Base-by-base conservation (phyloP, 768 basidiomycete species). In the Agrocybe pediades region DNA sequence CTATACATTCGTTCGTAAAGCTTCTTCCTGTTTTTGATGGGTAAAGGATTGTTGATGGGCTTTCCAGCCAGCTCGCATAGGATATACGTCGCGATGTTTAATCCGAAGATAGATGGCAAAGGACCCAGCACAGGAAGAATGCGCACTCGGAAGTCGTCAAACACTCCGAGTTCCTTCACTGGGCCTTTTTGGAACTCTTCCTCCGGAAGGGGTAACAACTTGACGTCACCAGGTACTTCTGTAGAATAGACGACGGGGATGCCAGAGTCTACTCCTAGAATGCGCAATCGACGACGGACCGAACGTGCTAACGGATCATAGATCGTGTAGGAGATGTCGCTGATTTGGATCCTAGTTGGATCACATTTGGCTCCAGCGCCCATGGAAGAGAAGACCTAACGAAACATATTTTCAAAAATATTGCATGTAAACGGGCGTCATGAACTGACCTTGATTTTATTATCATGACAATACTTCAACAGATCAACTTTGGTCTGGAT, bases 401-500 rank as follows among this genome's bases (percentile, higher is more conserved):
- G 62, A 46, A 85, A 11, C 19, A 25, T 13, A 16, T 36, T 52
- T n/a, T 40, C 55, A 45, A 51, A 52, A 13, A 7, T 8, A 29
- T 15, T 29, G 15, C 29, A 24, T 17, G 27, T 29, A 17, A 36
- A 42, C 21, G 27, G 16, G 33, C 15, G 43, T 9, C 46, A n/a
- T 58, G 46, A 21, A 56, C 68, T 2, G 43, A 90, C 92, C 75
- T 91, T 94, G 69, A 98, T 85, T 16, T 77, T 66, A 57, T 88
- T 76, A 51, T 87, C 82, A 62, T 90, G 82, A 63, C 96, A 99
- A 68, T 95, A 88, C 53, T 90, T 85, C 7, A 99, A 80, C 41
- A 98, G 76, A 62, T 98, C 95, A 9, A 97, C 93, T 68, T 99
- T 98, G 0, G 96, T 96, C 43, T 90, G 83, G 57, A 98, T 96